Conservation (phyloP, 495 filamentous ascomycete genomes). For the Podospora pseudopauciseta region DNA sequence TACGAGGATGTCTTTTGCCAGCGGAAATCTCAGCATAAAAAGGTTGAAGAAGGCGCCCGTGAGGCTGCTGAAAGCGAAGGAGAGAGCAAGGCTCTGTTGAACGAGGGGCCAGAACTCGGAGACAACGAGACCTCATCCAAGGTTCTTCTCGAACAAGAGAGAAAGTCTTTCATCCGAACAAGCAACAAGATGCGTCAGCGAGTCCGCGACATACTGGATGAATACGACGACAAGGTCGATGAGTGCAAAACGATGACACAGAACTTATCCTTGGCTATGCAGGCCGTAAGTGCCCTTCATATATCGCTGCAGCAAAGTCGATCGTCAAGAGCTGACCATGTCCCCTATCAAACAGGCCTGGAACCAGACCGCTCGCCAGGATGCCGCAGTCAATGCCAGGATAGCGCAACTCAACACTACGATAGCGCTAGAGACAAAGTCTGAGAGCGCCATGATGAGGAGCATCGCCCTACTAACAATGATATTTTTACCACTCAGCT, state of each 20-base stretch:
- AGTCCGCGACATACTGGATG: constrained; percentile 7
- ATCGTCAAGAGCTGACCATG: neutral
- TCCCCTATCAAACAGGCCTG: neutral
- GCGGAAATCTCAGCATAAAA: no score
- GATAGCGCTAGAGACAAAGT: constrained; percentile 15
- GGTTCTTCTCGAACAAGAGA: neutral
- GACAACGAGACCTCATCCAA: neutral
- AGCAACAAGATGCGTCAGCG: constrained; percentile 4
- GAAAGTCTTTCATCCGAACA: neutral
- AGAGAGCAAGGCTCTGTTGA: neutral
- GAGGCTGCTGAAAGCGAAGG: neutral
- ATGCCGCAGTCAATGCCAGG: constrained; percentile 11
- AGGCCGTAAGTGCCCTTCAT: constrained; percentile 5
- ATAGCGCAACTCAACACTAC: constrained; percentile 13
- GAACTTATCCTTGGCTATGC: constrained; percentile 16
- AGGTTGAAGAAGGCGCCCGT: neutral
- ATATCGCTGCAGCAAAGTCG: no score
- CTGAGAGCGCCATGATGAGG: constrained; percentile 16
- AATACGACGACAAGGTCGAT: constrained; percentile 21
- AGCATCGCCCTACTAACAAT: constrained; percentile 16
- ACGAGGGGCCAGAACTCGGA: neutral
- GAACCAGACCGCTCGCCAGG: constrained; percentile 14
- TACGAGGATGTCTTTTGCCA: neutral
- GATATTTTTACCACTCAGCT: constrained; percentile 16
- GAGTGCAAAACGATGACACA: constrained; percentile 18